phyloP scores from a whole-genome alignment of 176 grass and related monocot genomes.

The Eleusine indica region DNA sequence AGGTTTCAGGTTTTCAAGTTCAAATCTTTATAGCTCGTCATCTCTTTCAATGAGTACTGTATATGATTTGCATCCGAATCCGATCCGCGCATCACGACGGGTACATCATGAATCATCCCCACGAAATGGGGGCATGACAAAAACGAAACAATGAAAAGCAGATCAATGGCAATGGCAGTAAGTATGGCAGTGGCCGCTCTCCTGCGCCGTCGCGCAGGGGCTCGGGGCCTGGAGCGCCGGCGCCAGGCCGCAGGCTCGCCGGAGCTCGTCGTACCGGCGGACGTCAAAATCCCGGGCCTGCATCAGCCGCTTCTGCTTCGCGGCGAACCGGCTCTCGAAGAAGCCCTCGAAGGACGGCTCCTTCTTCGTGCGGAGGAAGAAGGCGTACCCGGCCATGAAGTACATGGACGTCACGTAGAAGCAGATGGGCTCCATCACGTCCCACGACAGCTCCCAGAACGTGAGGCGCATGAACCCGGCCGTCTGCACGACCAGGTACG shows the following conservation, averaged over 20 bases:
- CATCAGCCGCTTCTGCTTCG: slow-evolving; percentile 75
- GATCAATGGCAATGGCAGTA: slow-evolving; percentile 59
- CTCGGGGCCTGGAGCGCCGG: background rate
- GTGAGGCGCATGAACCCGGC: slow-evolving; percentile 86
- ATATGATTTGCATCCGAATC: slow-evolving; percentile 37
- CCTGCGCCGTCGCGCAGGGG: background rate
- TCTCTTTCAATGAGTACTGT: slow-evolving; percentile 22
- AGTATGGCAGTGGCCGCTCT: slow-evolving; percentile 31
- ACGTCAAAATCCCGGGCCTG: slow-evolving; percentile 46
- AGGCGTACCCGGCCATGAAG: slow-evolving; percentile 88
- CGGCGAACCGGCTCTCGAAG: slow-evolving; percentile 64
- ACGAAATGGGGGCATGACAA: slow-evolving; percentile 42
- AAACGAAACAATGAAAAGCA: background rate
- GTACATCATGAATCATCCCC: slow-evolving; percentile 47
- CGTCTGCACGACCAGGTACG: slow-evolving; percentile 67
- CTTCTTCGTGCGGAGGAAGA: slow-evolving; percentile 88
- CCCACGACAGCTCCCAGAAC: slow-evolving; percentile 98
- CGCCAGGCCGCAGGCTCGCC: slow-evolving; percentile 46
- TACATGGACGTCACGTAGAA: slow-evolving; percentile 88
- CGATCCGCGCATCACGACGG: slow-evolving; percentile 30
- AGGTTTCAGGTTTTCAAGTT: slow-evolving; percentile 20
- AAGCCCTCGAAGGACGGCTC: slow-evolving; percentile 94
- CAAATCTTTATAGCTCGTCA: slow-evolving; percentile 6
- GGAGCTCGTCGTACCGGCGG: slow-evolving; percentile 65
- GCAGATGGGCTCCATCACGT: slow-evolving; percentile 99